Percentiles rank a stretch among this genome's conserved stretches.
Conservation (phyloP, 352 stramenopile genomes). For the Plasmopara halstedii region DNA sequence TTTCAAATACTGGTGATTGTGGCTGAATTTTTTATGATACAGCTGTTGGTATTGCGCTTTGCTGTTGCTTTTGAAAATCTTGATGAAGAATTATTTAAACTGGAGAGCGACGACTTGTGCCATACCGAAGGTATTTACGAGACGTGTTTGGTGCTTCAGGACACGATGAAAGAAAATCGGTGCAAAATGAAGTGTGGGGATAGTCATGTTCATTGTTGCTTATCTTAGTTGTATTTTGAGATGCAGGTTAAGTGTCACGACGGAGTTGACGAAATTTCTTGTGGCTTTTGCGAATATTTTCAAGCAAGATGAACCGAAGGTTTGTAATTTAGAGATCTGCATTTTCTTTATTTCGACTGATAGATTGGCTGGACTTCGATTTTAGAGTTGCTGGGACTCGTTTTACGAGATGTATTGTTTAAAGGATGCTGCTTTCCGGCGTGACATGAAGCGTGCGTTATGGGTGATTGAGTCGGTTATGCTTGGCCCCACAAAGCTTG, state of each 20-base stretch:
- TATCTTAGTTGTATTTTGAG: not conserved
- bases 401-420: conserved; percentile 38
- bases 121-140: conserved; percentile 49
- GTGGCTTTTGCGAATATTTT: conserved; percentile 42
- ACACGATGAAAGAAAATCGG: conserved; percentile 42
- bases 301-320: conserved; percentile 53
- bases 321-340: conserved; percentile 5
- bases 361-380: not conserved
- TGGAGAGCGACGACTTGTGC: conserved; percentile 61
- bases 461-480: conserved; percentile 37
- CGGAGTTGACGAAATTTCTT: conserved; percentile 39
- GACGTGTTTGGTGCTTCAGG: conserved; percentile 32
- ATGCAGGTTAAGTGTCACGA: conserved; percentile 15
- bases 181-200: too few relatives aligned
- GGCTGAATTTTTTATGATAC: not conserved
- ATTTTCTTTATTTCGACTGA: not conserved
- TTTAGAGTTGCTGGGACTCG: conserved; percentile 44
- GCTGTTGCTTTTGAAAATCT: conserved; percentile 37
- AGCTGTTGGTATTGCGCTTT: conserved; percentile 65
- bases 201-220: not conserved
- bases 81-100: conserved; percentile 55
- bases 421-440: conserved; percentile 37
- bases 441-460: conserved; percentile 65
- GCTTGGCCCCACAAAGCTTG: conserved; percentile 50
- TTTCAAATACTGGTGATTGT: not conserved